phyloP scores from a whole-genome alignment of 352 stramenopile genomes.

The Globisporangium nodosum region DNA sequence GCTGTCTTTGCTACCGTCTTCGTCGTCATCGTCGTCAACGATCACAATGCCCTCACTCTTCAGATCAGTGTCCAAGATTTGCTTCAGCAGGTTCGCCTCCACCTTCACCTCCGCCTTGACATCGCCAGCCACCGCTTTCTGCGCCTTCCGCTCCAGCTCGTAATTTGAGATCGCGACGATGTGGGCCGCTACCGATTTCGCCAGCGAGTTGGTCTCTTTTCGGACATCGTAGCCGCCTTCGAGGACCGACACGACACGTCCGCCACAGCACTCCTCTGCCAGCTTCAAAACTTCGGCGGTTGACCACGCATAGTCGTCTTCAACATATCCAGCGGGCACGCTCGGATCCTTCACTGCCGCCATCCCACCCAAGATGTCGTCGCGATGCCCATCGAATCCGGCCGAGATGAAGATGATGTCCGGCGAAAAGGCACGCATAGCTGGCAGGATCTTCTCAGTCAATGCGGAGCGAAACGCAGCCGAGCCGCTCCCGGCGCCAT shows the following conservation, averaged over 20 bases:
- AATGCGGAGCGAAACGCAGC: constrained; percentile 60
- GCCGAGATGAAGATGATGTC: constrained; percentile 88
- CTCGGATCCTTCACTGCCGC: constrained; percentile 75
- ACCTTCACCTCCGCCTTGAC: constrained; percentile 24
- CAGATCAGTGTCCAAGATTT: constrained; percentile 47
- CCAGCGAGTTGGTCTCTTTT: constrained; percentile 75
- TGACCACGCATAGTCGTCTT: constrained; percentile 81
- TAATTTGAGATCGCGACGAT: constrained; percentile 67
- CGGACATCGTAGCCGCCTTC: constrained; percentile 83
- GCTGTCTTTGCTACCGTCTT: constrained; percentile 14
- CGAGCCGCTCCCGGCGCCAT: constrained; percentile 55
- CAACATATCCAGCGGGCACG: constrained; percentile 70
- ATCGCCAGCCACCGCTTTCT: constrained; percentile 1
- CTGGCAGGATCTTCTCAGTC: constrained; percentile 57
- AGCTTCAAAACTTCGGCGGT: constrained; percentile 74
- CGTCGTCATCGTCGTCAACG: constrained; percentile 42
- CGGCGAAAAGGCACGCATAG: constrained; percentile 62
- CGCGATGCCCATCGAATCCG: constrained; percentile 82
- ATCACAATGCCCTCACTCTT: constrained; percentile 42
- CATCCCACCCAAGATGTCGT: constrained; percentile 78
- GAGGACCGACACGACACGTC: constrained; percentile 79
- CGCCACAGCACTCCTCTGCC: constrained; percentile 70
- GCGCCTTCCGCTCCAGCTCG: constrained; percentile 28
- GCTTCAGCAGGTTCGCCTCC: constrained; percentile 34
- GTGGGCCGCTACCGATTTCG: constrained; percentile 76